Percentiles rank a stretch among this genome's conserved stretches.
Evolutionary conservation across 148 eudicot species (phyloP).

Genomic region (Rhododendron henanense): DNA sequence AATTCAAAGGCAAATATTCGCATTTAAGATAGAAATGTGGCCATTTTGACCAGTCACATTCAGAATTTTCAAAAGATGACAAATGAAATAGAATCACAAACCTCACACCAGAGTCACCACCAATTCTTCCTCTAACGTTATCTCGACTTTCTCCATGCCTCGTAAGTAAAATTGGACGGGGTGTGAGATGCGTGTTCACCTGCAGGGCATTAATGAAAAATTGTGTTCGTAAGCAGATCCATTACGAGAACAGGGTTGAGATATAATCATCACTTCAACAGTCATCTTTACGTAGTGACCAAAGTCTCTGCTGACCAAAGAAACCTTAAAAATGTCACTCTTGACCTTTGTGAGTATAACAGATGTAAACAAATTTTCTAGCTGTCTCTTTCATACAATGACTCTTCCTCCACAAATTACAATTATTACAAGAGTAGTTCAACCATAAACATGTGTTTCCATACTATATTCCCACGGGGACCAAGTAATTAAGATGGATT

Average conservation of each 20-base stretch:
- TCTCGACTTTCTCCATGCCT: slow-evolving; percentile 93
- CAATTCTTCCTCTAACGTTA: slow-evolving; percentile 92
- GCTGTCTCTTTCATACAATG: not conserved
- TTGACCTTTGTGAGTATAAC: not conserved
- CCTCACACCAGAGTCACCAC: slow-evolving; percentile 88
- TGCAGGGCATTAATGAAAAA: slow-evolving; percentile 24
- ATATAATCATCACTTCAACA: not conserved
- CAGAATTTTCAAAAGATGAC: slow-evolving; percentile 1
- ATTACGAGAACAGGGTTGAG: not conserved
- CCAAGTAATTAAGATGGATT: not conserved
- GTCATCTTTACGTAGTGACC: slow-evolving; percentile 4
- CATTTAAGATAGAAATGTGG: not conserved
- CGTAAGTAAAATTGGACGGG: slow-evolving; percentile 93
- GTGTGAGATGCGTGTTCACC: slow-evolving; percentile 93
- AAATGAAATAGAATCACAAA: slow-evolving; percentile 13
- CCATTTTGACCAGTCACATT: not conserved
- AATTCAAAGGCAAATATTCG: not conserved
- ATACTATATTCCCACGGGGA: not conserved
- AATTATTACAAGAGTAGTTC: not conserved
- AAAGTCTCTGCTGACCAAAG: not conserved
- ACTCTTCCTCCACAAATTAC: not conserved
- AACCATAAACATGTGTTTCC: not conserved
- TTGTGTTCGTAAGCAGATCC: slow-evolving; percentile 6
- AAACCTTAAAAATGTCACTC: not conserved
- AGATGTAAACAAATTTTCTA: not conserved